Percentiles rank a stretch among this genome's conserved stretches.
Evolutionary conservation across 495 filamentous ascomycete genomes (phyloP).

Genomic region (Aspergillus taichungensis): DNA sequence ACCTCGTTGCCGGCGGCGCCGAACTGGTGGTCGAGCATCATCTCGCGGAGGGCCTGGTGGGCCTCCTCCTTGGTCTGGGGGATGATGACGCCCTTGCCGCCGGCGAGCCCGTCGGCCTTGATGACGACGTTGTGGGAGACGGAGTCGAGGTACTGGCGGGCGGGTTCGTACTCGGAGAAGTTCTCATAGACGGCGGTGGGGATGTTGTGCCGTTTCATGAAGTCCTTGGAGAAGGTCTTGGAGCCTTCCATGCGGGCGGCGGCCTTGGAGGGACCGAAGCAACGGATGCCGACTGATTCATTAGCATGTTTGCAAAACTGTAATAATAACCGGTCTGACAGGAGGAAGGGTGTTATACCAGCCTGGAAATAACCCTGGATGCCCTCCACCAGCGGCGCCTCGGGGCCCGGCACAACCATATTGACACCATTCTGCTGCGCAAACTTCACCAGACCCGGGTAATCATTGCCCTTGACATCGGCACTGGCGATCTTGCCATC

Average conservation of each 20-base stretch:
- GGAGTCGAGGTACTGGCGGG: conserved; percentile 64
- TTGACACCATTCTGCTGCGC: conserved; percentile 67
- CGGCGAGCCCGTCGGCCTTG: conserved; percentile 80
- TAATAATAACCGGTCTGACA: no score
- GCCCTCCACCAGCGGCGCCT: conserved; percentile 88
- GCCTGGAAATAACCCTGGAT: conserved; percentile 75
- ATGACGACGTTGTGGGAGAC: conserved; percentile 74
- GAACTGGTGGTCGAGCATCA: conserved; percentile 86
- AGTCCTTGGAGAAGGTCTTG: conserved; percentile 96
- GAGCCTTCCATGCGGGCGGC: conserved; percentile 91
- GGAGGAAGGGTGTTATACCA: conserved; percentile 16
- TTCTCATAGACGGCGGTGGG: conserved; percentile 87
- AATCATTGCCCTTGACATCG: conserved; percentile 63
- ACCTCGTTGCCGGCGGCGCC: conserved; percentile 83
- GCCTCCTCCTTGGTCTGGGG: conserved; percentile 75
- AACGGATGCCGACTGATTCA: conserved; percentile 58
- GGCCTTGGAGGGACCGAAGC: conserved; percentile 78
- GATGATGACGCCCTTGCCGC: conserved; percentile 88
- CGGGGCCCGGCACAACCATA: conserved; percentile 83
- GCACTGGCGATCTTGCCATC: conserved; percentile 67
- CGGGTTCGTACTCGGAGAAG: conserved; percentile 73
- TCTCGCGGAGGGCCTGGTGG: conserved; percentile 68
- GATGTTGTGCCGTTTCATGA: conserved; percentile 86
- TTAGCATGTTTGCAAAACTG: no score
- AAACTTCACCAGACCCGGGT: conserved; percentile 63